phyloP scores from a whole-genome alignment of 129 eudicot species.

The Artemisia argyi region DNA sequence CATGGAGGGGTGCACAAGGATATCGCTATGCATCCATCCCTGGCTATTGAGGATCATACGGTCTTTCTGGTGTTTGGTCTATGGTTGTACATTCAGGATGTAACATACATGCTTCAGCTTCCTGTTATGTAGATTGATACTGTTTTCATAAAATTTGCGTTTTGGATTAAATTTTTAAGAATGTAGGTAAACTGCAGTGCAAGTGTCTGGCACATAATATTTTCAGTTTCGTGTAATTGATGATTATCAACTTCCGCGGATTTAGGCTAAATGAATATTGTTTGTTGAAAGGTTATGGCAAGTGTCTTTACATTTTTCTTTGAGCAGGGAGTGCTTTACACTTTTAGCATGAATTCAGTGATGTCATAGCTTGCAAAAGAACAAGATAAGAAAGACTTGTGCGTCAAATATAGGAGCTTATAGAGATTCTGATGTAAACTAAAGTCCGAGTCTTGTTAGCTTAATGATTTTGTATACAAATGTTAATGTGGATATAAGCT shows the following conservation, averaged over 20 bases:
- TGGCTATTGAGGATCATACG: conserved; percentile 39
- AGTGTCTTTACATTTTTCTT: background rate
- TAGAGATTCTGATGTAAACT: background rate
- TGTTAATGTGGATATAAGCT: background rate
- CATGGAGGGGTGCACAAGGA: conserved; percentile 99
- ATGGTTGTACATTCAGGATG: conserved; percentile 29
- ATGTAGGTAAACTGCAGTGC: background rate
- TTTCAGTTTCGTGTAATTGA: background rate
- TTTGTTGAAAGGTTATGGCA: background rate
- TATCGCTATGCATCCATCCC: conserved; percentile 89
- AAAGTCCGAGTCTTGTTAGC: background rate
- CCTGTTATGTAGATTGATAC: conserved; percentile 18
- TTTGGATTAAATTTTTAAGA: background rate
- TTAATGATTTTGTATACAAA: background rate
- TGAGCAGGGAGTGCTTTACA: background rate
- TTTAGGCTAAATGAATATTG: conserved; percentile 5
- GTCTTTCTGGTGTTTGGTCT: conserved; percentile 7
- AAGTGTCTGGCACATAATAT: background rate
- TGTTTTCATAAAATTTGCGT: conserved; percentile 13
- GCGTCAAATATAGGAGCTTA: background rate
- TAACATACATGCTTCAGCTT: conserved; percentile 12
- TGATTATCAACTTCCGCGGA: background rate
- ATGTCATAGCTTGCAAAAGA: background rate
- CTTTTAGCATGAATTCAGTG: background rate
- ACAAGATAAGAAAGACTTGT: background rate